phyloP scores from a whole-genome alignment of 2,329 filamentous ascomycete species.

The Fonsecaea erecta region DNA sequence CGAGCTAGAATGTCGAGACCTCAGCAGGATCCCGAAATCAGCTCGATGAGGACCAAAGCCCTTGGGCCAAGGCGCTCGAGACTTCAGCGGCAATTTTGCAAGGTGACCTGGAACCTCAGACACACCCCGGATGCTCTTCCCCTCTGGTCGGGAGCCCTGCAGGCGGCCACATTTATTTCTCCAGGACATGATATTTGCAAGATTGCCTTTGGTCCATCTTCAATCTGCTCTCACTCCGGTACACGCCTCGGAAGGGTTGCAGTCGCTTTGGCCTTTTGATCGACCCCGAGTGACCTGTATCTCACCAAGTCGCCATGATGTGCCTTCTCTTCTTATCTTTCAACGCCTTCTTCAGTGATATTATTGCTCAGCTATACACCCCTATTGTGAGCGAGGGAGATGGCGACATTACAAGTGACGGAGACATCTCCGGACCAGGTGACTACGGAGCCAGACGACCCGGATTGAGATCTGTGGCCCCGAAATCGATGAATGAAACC shows the following conservation, averaged over 20 bases:
- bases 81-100: too few relatives aligned
- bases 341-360: neutral
- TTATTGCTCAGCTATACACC: slow-evolving; percentile 1
- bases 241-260: neutral
- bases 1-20: too few relatives aligned
- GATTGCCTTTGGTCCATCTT: neutral
- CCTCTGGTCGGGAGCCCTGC: neutral
- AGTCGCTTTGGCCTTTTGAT: slow-evolving; percentile 5
- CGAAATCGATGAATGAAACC: too few relatives aligned
- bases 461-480: too few relatives aligned
- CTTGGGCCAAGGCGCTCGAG: too few relatives aligned
- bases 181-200: neutral
- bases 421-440: too few relatives aligned
- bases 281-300: neutral
- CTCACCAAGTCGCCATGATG: slow-evolving; percentile 3
- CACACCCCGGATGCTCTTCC: slow-evolving; percentile 1
- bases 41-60: too few relatives aligned
- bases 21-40: too few relatives aligned
- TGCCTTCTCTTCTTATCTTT: slow-evolving; percentile 5
- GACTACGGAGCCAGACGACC: too few relatives aligned
- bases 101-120: too few relatives aligned
- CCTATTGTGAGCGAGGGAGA: neutral
- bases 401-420: slow-evolving; percentile 14
- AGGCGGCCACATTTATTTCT: neutral
- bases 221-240: neutral